Base-by-base conservation (phyloP, 192 early-diverging fungal species). In the Coemansia sp. region DNA sequence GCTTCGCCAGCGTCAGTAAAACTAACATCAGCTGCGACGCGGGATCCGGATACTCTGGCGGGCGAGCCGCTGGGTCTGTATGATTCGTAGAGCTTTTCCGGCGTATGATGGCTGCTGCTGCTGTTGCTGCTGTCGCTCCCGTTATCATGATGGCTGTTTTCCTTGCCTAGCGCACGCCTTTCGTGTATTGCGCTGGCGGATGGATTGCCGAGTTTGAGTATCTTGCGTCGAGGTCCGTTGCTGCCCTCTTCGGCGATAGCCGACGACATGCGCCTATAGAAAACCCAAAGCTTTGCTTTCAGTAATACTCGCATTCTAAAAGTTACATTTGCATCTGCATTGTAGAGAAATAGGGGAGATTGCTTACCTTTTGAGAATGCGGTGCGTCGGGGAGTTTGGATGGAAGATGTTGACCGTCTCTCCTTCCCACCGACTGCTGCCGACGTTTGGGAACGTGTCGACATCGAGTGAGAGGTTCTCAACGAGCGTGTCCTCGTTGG, bases 51-150 rank as follows among this genome's bases (percentile, higher is more conserved):
- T 15, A 79, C 71, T 17, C 71, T 52, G 14, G 71, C 67, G 0
- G 76, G 76, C 29, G 76, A 79, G 9, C 76, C 76, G 14, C 71
- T 73, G 23, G 71, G 76, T 29, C 71, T 71, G 14, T 68, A 41
- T 1, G 63, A 29, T 29, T 73, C 59, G 0, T 56, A 65, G 25
- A 73, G 70, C 66, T 69, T 72, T 25, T 66, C 70, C 4, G 73
- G 73, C 14, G 63, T 75, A n/a, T 55, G 52, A 4, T 29, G 35
- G 20, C 35, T 41, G 45, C 22, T 63, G 54, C 20, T 20, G 23
- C 14, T 11, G 17, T 17, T 36, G 45, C 22, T 63, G 54, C 19
- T 20, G 23, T 33, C 29, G 17, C 34, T 36, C 15, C 17, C 25
- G 32, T 57, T 57, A 10, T n/a, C 23, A 4, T 52, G 49, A 22